phyloP scores from a whole-genome alignment of 129 eudicot species.

The Flaveria bidentis region DNA sequence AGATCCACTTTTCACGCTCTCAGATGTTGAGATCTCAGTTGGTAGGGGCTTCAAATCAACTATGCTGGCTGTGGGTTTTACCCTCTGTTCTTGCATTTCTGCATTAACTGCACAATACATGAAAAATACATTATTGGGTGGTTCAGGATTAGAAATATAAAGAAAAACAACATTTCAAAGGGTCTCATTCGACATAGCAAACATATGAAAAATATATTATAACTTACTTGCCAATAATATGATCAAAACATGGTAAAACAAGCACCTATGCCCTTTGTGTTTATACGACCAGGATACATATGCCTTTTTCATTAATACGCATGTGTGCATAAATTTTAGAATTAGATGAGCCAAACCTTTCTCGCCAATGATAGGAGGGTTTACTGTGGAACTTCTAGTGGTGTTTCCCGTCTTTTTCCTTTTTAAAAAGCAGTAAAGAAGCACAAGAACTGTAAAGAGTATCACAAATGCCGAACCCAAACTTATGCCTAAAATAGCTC shows the following conservation, averaged over 20 bases:
- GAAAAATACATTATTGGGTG: constrained; percentile 12
- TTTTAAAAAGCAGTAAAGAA: constrained; percentile 56
- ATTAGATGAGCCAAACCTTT: constrained; percentile 46
- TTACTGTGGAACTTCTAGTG: constrained; percentile 50
- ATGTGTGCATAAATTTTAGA: neutral
- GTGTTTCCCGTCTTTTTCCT: constrained; percentile 49
- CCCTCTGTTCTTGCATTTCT: constrained; percentile 83
- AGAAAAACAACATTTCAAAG: constrained; percentile 3
- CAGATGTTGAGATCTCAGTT: constrained; percentile 55
- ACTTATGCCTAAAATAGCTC: constrained; percentile 73
- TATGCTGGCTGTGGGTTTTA: constrained; percentile 45
- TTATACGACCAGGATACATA: neutral
- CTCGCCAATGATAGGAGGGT: constrained; percentile 49
- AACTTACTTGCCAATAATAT: neutral
- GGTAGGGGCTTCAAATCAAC: constrained; percentile 66
- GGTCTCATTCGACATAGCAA: neutral
- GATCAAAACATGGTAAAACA: neutral
- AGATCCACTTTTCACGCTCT: constrained; percentile 76
- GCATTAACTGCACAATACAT: constrained; percentile 46
- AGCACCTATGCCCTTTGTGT: neutral
- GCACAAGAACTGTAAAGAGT: constrained; percentile 51
- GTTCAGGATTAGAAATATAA: neutral
- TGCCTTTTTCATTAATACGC: neutral
- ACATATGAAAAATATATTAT: too few relatives aligned
- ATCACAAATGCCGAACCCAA: constrained; percentile 54